Conservation (phyloP, 768 basidiomycete genomes). For the Leccinum variicolor region DNA sequence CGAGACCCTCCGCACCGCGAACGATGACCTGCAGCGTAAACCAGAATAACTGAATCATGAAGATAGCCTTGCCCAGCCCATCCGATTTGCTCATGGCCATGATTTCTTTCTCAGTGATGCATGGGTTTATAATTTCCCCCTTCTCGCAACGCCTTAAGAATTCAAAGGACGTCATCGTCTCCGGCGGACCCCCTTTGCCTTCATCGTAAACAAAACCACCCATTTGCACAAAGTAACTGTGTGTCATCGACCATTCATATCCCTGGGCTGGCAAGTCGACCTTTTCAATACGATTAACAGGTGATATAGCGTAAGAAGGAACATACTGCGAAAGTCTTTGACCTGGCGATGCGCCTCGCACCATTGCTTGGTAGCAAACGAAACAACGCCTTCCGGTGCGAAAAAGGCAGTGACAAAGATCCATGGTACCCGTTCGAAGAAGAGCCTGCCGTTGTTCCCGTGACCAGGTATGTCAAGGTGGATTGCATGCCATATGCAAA, state of each 20-base stretch:
- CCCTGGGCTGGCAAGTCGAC: not conserved
- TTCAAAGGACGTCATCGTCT: not conserved
- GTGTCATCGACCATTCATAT: not conserved
- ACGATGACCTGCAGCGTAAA: not conserved
- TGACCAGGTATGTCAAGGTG: not conserved
- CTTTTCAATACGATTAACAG: not conserved
- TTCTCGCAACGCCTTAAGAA: not conserved
- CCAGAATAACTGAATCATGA: not conserved
- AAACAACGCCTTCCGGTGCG: not conserved
- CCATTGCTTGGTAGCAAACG: not conserved
- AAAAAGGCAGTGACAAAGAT: not conserved
- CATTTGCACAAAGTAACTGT: not conserved
- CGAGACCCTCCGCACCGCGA: not conserved
- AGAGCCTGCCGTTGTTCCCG: not conserved
- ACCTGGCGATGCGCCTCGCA: not conserved
- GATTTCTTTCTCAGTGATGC: not conserved
- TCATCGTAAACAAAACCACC: not conserved
- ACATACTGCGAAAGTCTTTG: not conserved
- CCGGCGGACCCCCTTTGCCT: not conserved
- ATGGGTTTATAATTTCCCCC: not conserved
- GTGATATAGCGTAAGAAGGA: not conserved
- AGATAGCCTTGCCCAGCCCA: not conserved
- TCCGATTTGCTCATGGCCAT: not conserved
- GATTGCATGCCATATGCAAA: not conserved
- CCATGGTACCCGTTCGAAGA: not conserved